These are phyloP conservation scores for Colletotrichum sp. DNA, from an alignment of 2,329 filamentous ascomycete genomes.

Conservation along the genomic window DNA sequence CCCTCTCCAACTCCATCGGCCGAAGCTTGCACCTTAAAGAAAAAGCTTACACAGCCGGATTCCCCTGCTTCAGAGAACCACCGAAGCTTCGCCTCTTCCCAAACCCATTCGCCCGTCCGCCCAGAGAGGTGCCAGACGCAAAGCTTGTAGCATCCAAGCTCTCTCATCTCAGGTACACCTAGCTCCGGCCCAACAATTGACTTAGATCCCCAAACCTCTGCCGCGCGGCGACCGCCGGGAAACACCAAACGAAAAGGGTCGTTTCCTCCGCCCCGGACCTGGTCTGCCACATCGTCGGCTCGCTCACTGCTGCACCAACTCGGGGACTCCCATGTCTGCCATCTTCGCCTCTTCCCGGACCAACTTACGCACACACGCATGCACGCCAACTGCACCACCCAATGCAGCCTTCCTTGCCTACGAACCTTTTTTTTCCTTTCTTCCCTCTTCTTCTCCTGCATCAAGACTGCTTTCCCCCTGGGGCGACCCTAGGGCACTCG, in stretches of 20 bases:
- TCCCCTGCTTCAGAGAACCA: neutral
- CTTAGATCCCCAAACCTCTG: slow-evolving; percentile 14
- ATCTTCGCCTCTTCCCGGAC: slow-evolving; percentile 6
- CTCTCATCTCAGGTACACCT: neutral
- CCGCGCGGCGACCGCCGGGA: slow-evolving; percentile 15
- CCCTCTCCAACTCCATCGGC: slow-evolving; percentile 12
- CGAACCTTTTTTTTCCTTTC: slow-evolving; percentile 5
- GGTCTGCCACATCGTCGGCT: neutral
- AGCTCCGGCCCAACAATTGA: slow-evolving; percentile 6
- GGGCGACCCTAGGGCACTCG: slow-evolving; percentile 2
- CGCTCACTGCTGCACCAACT: neutral
- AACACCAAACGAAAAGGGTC: slow-evolving; percentile 10
- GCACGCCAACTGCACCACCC: neutral
- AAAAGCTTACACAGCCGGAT: neutral
- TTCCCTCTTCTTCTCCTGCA: neutral
- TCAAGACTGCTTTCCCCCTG: neutral
- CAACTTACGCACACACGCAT: neutral
- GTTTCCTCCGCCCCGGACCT: slow-evolving; percentile 14
- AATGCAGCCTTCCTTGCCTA: slow-evolving; percentile 10
- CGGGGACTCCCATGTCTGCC: slow-evolving; percentile 21
- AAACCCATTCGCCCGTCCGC: neutral
- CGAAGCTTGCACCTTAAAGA: slow-evolving; percentile 13
- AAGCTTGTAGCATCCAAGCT: slow-evolving; percentile 17
- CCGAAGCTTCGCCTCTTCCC: slow-evolving; percentile 6
- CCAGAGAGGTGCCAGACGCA: neutral